Evolutionary conservation across 106 monocot genomes (phyloP).

Genomic region (Acorus gramineus): DNA sequence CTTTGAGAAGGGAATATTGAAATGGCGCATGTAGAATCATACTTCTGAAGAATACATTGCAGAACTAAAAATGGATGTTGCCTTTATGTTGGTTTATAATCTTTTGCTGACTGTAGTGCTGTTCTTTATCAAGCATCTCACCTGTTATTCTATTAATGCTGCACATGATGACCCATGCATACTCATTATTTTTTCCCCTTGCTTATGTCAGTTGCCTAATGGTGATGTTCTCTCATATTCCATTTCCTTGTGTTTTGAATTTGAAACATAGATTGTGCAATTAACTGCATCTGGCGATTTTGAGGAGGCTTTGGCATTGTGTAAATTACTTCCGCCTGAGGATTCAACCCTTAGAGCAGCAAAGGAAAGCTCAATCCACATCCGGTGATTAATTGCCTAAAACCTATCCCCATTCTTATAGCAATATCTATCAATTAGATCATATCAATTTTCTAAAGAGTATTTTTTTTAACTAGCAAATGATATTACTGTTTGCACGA

Average conservation of each 20-base stretch:
- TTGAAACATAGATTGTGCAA: conserved; percentile 71
- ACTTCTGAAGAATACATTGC: no score
- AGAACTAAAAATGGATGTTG: no score
- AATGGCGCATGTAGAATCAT: no score
- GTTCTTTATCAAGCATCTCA: no score
- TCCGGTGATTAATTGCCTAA: conserved; percentile 37
- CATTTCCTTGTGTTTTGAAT: conserved; percentile 4
- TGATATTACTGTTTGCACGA: no score
- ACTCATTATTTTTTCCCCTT: not conserved
- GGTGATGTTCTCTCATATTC: not conserved
- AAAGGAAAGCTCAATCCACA: conserved; percentile 89
- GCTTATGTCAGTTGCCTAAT: not conserved
- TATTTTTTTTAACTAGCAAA: no score
- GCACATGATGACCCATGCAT: no score
- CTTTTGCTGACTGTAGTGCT: no score
- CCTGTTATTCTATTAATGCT: not conserved
- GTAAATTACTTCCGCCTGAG: conserved; percentile 94
- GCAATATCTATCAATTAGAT: no score
- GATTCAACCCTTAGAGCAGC: conserved; percentile 84
- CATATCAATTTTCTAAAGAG: no score
- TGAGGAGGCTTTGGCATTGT: conserved; percentile 92
- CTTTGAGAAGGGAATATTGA: no score
- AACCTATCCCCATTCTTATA: not conserved
- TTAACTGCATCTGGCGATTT: conserved; percentile 97
- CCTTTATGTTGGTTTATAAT: no score